Conservation (phyloP, 2,329 filamentous ascomycete genomes). For the Hymenoscyphus scutula region DNA sequence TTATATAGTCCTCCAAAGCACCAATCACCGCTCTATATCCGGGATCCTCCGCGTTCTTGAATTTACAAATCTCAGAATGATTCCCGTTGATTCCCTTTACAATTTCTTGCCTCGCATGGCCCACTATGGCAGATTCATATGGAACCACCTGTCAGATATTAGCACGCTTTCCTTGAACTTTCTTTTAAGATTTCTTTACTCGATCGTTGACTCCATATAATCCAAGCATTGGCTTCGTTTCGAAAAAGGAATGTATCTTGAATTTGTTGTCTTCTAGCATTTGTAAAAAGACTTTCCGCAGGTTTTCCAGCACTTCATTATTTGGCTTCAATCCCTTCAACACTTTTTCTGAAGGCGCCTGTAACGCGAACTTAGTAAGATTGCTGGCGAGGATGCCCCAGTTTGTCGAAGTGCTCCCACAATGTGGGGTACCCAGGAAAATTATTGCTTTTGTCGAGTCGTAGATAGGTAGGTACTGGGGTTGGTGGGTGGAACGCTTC, state of each 20-base stretch:
- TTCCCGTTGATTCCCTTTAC: constrained; percentile 7
- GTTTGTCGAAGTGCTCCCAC: constrained; percentile 6
- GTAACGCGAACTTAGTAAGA: constrained; percentile 7
- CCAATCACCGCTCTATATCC: constrained; percentile 8
- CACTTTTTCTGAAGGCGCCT: neutral
- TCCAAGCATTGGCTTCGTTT: constrained; percentile 10
- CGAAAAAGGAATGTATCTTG: constrained; percentile 7
- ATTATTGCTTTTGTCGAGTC: constrained; percentile 21
- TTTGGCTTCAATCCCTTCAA: constrained; percentile 6
- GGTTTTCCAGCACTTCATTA: constrained; percentile 2
- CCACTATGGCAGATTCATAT: constrained; percentile 5
- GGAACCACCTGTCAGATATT: constrained; percentile 8
- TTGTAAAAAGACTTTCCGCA: constrained; percentile 4
- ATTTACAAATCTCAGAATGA: constrained; percentile 11
- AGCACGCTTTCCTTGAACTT: neutral
- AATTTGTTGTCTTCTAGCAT: constrained; percentile 10
- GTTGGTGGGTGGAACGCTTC: constrained; percentile 9
- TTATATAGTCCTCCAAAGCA: constrained; percentile 11
- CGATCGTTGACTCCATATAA: constrained; percentile 4
- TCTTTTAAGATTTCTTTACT: neutral
- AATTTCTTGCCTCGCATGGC: constrained; percentile 8
- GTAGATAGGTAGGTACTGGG: constrained; percentile 15
- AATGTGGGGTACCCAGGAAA: constrained; percentile 35
- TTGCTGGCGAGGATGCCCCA: constrained; percentile 8
- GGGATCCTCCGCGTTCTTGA: neutral